A percentile compares a stretch with the other conserved stretches of the same genome.
Conservation (phyloP, 192 early-diverging fungal species). For the Thamnidium elegans region DNA sequence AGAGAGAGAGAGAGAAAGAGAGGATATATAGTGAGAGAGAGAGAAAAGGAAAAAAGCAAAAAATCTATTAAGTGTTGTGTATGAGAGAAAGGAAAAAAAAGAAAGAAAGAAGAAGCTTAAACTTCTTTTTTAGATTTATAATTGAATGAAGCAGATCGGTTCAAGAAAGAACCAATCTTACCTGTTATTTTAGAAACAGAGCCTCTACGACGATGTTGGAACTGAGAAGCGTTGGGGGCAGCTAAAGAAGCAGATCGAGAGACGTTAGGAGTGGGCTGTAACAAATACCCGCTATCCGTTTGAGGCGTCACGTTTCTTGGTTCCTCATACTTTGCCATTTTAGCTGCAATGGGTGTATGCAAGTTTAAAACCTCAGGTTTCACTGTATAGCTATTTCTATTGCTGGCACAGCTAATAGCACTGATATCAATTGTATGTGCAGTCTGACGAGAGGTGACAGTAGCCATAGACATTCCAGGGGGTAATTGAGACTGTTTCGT, state of each 20-base stretch:
- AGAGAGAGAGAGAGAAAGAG: no score
- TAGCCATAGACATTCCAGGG: slow-evolving; percentile 8
- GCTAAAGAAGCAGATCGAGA: not conserved
- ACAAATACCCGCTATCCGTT: not conserved
- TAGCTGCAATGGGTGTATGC: not conserved
- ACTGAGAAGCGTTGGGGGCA: not conserved
- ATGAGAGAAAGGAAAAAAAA: no score
- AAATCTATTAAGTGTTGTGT: no score
- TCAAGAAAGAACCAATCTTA: slow-evolving; percentile 19
- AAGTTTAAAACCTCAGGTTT: not conserved
- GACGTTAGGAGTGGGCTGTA: not conserved
- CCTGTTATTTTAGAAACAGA: slow-evolving; percentile 10
- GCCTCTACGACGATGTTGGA: not conserved
- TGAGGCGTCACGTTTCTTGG: not conserved
- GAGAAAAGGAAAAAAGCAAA: no score
- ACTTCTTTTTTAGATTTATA: not conserved
- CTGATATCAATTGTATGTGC: slow-evolving; percentile 13
- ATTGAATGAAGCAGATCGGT: slow-evolving; percentile 16
- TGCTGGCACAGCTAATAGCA: no score
- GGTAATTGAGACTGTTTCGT: not conserved
- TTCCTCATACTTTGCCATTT: not conserved
- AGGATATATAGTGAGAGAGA: no score
- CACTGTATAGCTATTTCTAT: no score
- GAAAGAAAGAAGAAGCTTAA: no score
- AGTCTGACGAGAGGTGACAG: slow-evolving; percentile 4